Percentiles rank a stretch among this genome's conserved stretches.
Conservation (phyloP, 1,284 basidiomycete genomes). For the Gymnopus androsaceus region DNA sequence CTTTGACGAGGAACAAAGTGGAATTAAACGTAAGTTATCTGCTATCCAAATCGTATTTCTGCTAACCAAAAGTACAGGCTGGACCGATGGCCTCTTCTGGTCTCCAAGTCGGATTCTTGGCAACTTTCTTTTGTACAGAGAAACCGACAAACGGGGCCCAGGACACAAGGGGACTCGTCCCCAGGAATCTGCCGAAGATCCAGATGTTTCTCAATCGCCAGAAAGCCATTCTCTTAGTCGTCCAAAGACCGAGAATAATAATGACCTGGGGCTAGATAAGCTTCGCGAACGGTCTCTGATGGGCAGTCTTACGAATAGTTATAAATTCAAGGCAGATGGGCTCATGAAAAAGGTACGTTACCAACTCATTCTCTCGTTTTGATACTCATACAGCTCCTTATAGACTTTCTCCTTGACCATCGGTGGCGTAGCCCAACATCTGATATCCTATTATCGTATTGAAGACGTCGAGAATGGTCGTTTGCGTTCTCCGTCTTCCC, state of each 20-base stretch:
- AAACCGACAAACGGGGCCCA: constrained; percentile 80
- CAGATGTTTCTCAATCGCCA: constrained; percentile 25
- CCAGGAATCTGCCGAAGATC: constrained; percentile 34
- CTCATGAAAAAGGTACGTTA: constrained; percentile 90
- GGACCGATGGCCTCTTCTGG: too few species aligned
- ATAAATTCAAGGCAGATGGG: constrained; percentile 89
- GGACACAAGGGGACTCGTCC: constrained; percentile 42
- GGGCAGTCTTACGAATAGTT: constrained; percentile 87
- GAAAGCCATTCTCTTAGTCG: constrained; percentile 58
- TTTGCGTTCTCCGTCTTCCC: constrained; percentile 83
- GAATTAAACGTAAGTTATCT: constrained; percentile 97
- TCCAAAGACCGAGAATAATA: constrained; percentile 53
- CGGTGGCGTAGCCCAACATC: constrained; percentile 84
- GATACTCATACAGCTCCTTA: constrained; percentile 19
- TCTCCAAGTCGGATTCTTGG: constrained; percentile 84
- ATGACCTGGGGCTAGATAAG: constrained; percentile 55
- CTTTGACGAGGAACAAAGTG: constrained; percentile 96
- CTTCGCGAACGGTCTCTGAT: constrained; percentile 79
- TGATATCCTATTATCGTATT: constrained; percentile 95
- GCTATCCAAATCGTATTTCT: constrained; percentile 85
- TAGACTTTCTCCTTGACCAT: constrained; percentile 94
- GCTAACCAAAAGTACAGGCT: too few species aligned
- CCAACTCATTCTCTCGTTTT: constrained; percentile 1
- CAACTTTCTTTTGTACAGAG: constrained; percentile 94
- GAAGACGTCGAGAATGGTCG: constrained; percentile 89